Base-by-base conservation (phyloP, 371 early-diverging fungal genomes). In the Rhizopus microsporus region DNA sequence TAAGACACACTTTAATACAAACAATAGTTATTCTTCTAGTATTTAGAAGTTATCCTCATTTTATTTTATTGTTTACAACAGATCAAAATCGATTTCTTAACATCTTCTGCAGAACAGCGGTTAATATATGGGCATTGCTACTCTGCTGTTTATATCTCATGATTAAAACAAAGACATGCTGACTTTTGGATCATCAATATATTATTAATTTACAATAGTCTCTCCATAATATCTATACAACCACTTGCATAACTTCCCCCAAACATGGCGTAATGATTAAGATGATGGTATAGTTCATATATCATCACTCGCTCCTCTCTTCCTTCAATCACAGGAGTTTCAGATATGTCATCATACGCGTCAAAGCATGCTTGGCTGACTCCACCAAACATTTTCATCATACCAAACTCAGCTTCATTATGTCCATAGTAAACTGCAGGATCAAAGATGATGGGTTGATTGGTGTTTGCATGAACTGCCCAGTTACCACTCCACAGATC, bases 321-420 rank as follows among this genome's bases (percentile, higher is more conserved):
- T 30, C 45, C 49, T n/a, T 56, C 62, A 6, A 37, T 7, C n/a
- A 29, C 30, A 23, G 44, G 5, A 23, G 38, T 16, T 15, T 37
- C 39, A 0, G 56, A 38, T 5, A 40, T 12, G 10, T 55, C 57
- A 10, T 60, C 52, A 39, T 65, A 65, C 5, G 57, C 54, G 37
- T 65, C 54, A 37, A 56, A 60, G 35, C 51, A 57, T 4, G 33
- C 53, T 13, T 55, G 45, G 4, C 51, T 45, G 30, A 69, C 61
- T 5, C 72, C 69, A 29, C 74, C 69, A 59, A 72, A 65, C 74
- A 68, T 73, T 8, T 54, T 68, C 69, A 74, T 71, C 12, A 72
- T 74, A 5, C 73, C 62, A 29, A 72, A 44, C 43, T 74, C 74
- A n/a, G 56, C 50, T 47, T 74, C 74, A 45, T 59, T 55, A 50